Conservation (phyloP, 257 asterid genomes). For the Lavandula angustifolia region DNA sequence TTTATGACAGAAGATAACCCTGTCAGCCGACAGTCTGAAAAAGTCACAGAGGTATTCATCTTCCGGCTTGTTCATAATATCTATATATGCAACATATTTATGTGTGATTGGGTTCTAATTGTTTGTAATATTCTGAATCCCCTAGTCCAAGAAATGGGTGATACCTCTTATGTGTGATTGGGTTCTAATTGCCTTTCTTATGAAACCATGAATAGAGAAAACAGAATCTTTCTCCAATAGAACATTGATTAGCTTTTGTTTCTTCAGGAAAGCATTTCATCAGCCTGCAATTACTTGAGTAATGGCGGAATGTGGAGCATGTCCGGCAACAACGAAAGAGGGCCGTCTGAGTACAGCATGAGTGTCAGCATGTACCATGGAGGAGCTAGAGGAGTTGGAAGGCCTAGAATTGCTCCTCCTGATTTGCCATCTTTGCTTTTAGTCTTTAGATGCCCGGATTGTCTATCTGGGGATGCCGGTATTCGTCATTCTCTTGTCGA, state of each 20-base stretch:
- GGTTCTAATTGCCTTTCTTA: too few relatives aligned
- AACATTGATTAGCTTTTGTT: conserved; percentile 17
- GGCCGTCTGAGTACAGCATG: conserved; percentile 71
- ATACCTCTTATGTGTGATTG: too few relatives aligned
- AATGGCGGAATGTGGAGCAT: conserved; percentile 79
- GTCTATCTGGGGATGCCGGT: conserved; percentile 98
- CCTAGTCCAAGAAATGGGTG: too few relatives aligned
- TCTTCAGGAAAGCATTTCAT: conserved; percentile 76
- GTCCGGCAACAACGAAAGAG: conserved; percentile 53
- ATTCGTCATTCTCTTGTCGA: conserved; percentile 30
- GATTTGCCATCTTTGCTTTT: conserved; percentile 92
- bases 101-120: too few relatives aligned
- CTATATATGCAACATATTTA: too few relatives aligned
- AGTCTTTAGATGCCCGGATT: conserved; percentile 90
- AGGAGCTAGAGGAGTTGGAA: conserved; percentile 69
- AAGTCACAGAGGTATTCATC: conserved; percentile 69
- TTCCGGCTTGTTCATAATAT: background rate
- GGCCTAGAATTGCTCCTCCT: conserved; percentile 83
- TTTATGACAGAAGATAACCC: conserved; percentile 92
- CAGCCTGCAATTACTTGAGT: conserved; percentile 61
- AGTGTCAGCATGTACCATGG: conserved; percentile 77
- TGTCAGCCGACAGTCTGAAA: conserved; percentile 61
- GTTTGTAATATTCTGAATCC: too few relatives aligned
- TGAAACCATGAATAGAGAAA: background rate
- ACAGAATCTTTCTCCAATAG: conserved; percentile 16